Conservation (phyloP, 1,284 basidiomycete genomes). For the Ustilago shanxiensis region DNA sequence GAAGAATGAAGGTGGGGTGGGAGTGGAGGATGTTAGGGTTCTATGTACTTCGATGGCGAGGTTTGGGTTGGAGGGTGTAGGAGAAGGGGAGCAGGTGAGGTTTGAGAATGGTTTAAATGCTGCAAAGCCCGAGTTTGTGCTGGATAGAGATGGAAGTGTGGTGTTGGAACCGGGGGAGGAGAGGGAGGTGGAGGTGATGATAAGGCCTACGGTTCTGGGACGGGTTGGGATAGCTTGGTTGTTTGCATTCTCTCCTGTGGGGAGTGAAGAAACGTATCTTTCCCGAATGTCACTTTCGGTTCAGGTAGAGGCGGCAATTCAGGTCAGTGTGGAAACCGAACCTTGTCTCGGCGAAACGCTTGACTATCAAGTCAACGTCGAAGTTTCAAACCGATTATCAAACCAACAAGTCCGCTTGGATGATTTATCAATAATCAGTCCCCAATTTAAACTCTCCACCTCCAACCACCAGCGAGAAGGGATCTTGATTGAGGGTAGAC, state of each 20-base stretch:
- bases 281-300: conserved; percentile 31
- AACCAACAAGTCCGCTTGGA: conserved; percentile 19
- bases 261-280: conserved; percentile 36
- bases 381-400: conserved; percentile 24
- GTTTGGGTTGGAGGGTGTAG: conserved; percentile 4
- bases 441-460: conserved; percentile 14
- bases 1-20: conserved; percentile 21
- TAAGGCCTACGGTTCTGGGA: conserved; percentile 21
- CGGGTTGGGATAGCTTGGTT: conserved; percentile 29
- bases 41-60: conserved; percentile 31
- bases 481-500: conserved; percentile 19
- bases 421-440: conserved; percentile 29
- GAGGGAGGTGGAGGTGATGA: conserved; percentile 9
- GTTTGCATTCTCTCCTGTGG: conserved; percentile 23
- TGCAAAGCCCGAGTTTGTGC: background rate
- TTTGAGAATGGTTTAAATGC: conserved; percentile 66
- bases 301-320: conserved; percentile 28
- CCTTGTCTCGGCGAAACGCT: conserved; percentile 1
- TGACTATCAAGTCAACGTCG: conserved; percentile 26
- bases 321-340: conserved; percentile 30
- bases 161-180: conserved; percentile 39
- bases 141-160: background rate
- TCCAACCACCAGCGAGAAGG: background rate
- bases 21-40: conserved; percentile 32
- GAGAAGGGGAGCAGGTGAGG: background rate